Base-by-base conservation (phyloP, 78 protist species). In the Cavenderia fasciculata region DNA sequence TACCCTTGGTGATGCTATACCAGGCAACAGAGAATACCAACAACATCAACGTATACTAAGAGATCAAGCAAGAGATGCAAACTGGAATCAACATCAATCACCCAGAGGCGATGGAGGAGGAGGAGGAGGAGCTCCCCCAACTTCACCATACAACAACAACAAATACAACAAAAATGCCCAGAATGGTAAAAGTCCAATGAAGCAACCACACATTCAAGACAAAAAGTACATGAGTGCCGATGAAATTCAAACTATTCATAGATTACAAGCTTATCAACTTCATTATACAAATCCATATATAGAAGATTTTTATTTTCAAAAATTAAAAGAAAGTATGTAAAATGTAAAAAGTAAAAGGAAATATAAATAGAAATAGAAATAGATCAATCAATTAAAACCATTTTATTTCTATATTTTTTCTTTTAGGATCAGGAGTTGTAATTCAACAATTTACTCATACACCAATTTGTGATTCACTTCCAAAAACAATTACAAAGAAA, bases 251-350 rank as follows among this genome's bases (percentile, higher is more conserved):
- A 63, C 75, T 29, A 87, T 87, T 44, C 73, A 69, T 44, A 59
- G 93, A 33, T 69, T 87, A 38, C 93, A 87, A 38, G 68, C 77
- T 7, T 87, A 75, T 46, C 93, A 87, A 70, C 31, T 87, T 34
- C 93, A 87, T 47, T 74, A 49, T 49, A 87, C 93, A 29, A 87
- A 87, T 41, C 93, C 93, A 44, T 87, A 74, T 25, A 77, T 77
- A 51, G 93, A 87, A 74, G 93, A 87, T 21, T 87, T 74, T 74
- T 87, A 87, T 27, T 77, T 65, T 74, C 93, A 87, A 57, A 82
- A 71, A 68, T 56, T 52, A 25, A 82, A 43, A 57, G 41, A 68
- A 25, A 79, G 76, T 65, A 79, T 33, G 56, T 27, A 8, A 34
- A n/a, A 46, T 59, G 11, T 2, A 27, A 31, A 52, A 63, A 4